Base-by-base conservation (phyloP, 345 rosid species). In the Combretum micranthum region DNA sequence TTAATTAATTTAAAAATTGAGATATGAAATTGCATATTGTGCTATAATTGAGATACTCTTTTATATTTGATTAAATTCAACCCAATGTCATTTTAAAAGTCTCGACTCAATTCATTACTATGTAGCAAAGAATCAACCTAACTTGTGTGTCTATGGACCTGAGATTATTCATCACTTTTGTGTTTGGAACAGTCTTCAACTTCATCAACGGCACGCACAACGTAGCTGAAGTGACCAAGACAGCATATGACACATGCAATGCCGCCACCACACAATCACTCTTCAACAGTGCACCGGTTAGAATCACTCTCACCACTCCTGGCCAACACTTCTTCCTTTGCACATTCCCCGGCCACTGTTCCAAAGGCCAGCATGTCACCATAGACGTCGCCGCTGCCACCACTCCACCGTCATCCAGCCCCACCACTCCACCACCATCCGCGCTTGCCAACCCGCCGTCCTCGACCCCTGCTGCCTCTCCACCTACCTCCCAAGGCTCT, bases 241-340 rank as follows among this genome's bases (percentile, higher is more conserved):
- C 39, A 14, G 70, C 64, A 42, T 78, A 53, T 56, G 75, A 60
- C 2, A 53, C 59, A 12, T 80, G 89, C 65, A 62, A 50, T 47
- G 64, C 63, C 32, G 61, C 50, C 50, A 75, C 60, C 46, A 67
- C 82, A 6, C 44, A 58, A 39, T 43, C 69, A 2, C 46, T 18
- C 46, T 32, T 47, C 42, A 53, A 42, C 44, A 63, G 32, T 14
- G 62, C 75, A 18, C 89, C 83, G 1, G 75, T 64, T 4, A 77
- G 64, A 42, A 55, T 73, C 54, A 64, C 66, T 15, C 77, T 83
- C 52, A 70, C 69, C 73, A 18, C 76, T 20, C 53, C 76, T 8
- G 85, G 83, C 14, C 63, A 66, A 50, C 77, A 70, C 47, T 80
- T 57, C 77, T 83, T 48, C 65, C 67, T 73, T 13, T 80, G 90